A percentile compares a stretch with the other conserved stretches of the same genome.
These are phyloP conservation scores for Mucor sp. DNA, from an alignment of 371 early-diverging fungal genomes.

Conservation along the genomic window DNA sequence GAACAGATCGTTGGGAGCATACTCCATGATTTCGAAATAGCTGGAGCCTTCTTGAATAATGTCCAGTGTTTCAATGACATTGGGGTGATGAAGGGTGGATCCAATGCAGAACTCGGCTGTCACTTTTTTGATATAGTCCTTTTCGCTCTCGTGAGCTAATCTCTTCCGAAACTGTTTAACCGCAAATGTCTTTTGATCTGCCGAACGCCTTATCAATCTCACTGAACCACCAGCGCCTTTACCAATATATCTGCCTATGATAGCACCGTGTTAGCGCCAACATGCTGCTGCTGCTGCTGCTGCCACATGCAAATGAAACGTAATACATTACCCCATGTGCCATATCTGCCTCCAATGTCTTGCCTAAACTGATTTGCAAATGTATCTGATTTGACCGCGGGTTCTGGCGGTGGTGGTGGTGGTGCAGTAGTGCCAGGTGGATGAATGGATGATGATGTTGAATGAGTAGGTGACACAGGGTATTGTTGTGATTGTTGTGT, in stretches of 20 bases:
- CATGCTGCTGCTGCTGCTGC: no score
- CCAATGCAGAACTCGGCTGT: conserved; percentile 82
- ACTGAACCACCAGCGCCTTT: conserved; percentile 74
- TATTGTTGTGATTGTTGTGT: conserved; percentile 21
- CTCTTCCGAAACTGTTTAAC: conserved; percentile 80
- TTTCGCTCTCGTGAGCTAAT: conserved; percentile 63
- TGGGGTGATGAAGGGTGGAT: conserved; percentile 76
- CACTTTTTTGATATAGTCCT: conserved; percentile 77
- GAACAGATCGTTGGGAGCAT: conserved; percentile 73
- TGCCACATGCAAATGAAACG: not conserved
- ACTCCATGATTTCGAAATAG: conserved; percentile 77
- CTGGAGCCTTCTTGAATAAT: conserved; percentile 61
- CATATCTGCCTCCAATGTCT: conserved; percentile 30
- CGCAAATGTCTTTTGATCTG: conserved; percentile 61
- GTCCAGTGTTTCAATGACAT: conserved; percentile 84
- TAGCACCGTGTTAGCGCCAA: no score
- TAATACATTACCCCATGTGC: conserved; percentile 32
- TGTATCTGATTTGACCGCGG: conserved; percentile 16
- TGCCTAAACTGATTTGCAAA: conserved; percentile 38
- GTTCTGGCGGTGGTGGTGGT: not conserved
- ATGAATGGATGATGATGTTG: conserved; percentile 19
- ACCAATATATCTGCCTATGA: conserved; percentile 60
- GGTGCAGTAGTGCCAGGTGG: not conserved
- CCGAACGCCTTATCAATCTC: conserved; percentile 51
- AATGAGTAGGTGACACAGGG: conserved; percentile 19